A percentile compares a stretch with the other conserved stretches of the same genome.
Evolutionary conservation across 2,329 filamentous ascomycete species (phyloP).

Genomic region (Zasmidium citrigriseum): DNA sequence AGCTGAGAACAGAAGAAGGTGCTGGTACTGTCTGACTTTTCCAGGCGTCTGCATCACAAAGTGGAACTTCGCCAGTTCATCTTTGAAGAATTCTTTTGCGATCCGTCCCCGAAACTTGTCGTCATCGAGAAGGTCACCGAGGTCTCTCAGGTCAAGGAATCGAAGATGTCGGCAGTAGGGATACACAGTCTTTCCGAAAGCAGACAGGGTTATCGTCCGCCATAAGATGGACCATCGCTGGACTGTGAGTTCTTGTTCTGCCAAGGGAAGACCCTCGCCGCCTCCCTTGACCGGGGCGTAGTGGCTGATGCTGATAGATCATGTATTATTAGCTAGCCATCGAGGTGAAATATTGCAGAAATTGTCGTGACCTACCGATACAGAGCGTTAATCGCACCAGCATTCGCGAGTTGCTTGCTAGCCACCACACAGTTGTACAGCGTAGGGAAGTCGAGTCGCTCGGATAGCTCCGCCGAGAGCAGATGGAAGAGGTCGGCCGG

Average conservation of each 20-base stretch:
- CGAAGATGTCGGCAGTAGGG: conserved; percentile 71
- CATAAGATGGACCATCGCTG: conserved; percentile 65
- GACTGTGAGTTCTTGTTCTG: conserved; percentile 49
- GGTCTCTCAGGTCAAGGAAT: conserved; percentile 62
- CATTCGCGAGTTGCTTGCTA: conserved; percentile 57
- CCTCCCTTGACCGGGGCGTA: conserved; percentile 47
- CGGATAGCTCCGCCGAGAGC: conserved; percentile 61
- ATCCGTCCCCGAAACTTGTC: conserved; percentile 61
- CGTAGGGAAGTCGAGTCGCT: conserved; percentile 58
- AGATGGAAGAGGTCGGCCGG: conserved; percentile 63
- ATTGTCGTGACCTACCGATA: conserved; percentile 56
- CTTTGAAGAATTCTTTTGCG: conserved; percentile 58
- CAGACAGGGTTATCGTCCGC: conserved; percentile 68
- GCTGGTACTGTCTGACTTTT: conserved; percentile 14
- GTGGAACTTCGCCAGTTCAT: conserved; percentile 48
- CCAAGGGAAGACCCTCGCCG: conserved; percentile 41
- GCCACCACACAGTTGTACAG: conserved; percentile 61
- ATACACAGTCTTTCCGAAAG: conserved; percentile 61
- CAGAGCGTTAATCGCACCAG: conserved; percentile 60
- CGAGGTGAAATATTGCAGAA: not conserved
- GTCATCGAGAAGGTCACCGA: conserved; percentile 62
- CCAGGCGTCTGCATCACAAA: conserved; percentile 32
- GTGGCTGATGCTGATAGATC: conserved; percentile 43
- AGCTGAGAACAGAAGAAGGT: not conserved
- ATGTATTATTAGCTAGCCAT: not conserved